phyloP scores from a whole-genome alignment of 306 rosid genomes.

The Acacia confusa region DNA sequence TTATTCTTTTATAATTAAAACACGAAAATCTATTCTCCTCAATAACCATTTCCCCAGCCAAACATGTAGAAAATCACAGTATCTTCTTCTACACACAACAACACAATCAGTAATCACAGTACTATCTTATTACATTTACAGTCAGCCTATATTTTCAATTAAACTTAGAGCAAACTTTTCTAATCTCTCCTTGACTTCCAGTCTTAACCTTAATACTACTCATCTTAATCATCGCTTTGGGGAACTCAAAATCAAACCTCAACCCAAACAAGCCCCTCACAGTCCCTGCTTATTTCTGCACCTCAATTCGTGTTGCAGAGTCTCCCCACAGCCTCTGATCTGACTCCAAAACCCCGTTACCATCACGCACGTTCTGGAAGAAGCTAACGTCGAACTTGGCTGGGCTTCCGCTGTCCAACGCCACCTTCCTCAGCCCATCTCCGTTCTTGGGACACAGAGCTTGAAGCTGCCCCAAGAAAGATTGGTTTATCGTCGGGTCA shows the following conservation, averaged over 20 bases:
- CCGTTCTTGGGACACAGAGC: constrained; percentile 44
- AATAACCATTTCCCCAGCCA: background rate
- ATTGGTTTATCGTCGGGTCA: constrained; percentile 56
- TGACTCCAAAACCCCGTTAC: constrained; percentile 65
- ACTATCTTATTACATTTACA: background rate
- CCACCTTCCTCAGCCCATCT: constrained; percentile 50
- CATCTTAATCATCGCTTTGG: constrained; percentile 76
- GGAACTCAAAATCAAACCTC: constrained; percentile 62
- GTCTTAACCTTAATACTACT: constrained; percentile 68
- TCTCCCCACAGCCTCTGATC: constrained; percentile 77
- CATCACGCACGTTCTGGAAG: constrained; percentile 63
- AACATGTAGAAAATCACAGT: background rate
- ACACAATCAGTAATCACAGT: background rate
- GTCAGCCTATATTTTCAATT: constrained; percentile 37
- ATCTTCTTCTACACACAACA: background rate
- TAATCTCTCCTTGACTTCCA: constrained; percentile 67
- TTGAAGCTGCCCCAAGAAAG: constrained; percentile 44
- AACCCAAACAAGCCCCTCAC: constrained; percentile 56
- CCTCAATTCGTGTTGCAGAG: constrained; percentile 36
- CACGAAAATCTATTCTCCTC: background rate
- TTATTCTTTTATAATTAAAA: too few species aligned
- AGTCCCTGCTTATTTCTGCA: constrained; percentile 57
- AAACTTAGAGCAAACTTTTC: constrained; percentile 60
- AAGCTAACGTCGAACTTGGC: constrained; percentile 52
- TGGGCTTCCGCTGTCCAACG: constrained; percentile 52